Base-by-base conservation (phyloP, 1,284 basidiomycete species). In the Heterobasidion annosum region DNA sequence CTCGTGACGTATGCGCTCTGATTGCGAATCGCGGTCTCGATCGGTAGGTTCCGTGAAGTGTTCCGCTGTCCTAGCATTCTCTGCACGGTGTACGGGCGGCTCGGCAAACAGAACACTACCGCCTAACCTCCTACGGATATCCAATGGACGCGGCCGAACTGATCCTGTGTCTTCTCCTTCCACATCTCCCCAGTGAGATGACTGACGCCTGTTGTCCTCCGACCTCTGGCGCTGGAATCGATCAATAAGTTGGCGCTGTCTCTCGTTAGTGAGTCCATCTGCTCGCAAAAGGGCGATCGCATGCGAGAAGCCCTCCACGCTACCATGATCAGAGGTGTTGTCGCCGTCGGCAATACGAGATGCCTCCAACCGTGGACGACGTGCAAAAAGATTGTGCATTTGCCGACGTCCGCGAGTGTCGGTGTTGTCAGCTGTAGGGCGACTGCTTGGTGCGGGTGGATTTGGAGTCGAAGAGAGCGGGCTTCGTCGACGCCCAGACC, bases 241-340 rank as follows among this genome's bases (percentile, higher is more conserved):
- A 13, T 58, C 55, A 32, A 60, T 58, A 34, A 65, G 55, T 53
- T 61, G 61, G 18, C 59, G 62, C 37, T 62, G 62, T 18, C 62
- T 58, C 35, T 50, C 12, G 10, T 52, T 48, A 19, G 57, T 56
- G 13, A 63, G 54, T 10, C 62, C 62, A 46, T 66, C 64, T 19
- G 56, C 54, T 25, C 63, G 56, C 13, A 66, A 48, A 15, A 50
- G 48, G 7, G 53, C 53, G 12, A 54, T 45, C 2, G 53, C 53
- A 3, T 45, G 48, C 32, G 48, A 32, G 37, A 54, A 50, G 25
- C 53, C 53, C 25, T 50, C 53, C 16, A 16, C 46, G 16, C 25
- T 35, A 42, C 46, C 47, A 9, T 40, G 45, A n/a, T 34, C 16
- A 9, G 43, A 18, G 18, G 33, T 12, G 10, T 9, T 5, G 18